Percentiles rank a stretch among this genome's conserved stretches.
Evolutionary conservation across 495 filamentous ascomycete genomes (phyloP).

Genomic region (Tuber melanosporum): DNA sequence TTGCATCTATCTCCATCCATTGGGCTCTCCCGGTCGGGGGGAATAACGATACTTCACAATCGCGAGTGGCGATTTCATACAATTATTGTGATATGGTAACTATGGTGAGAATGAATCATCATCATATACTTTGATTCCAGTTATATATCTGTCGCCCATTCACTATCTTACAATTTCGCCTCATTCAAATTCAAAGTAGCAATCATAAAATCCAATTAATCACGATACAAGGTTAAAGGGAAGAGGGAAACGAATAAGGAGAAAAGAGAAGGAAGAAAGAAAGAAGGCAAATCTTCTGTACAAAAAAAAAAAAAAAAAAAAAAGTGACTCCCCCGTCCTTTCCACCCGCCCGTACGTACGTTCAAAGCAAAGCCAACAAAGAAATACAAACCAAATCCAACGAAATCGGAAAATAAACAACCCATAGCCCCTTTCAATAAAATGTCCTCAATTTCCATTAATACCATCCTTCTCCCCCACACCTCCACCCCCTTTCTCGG

Average conservation of each 20-base stretch:
- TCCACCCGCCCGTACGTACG: not conserved
- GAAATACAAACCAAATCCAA: not conserved
- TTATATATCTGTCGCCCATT: not conserved
- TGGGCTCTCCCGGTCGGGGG: not conserved
- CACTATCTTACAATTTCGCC: not conserved
- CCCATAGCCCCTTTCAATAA: not conserved
- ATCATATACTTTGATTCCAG: not conserved
- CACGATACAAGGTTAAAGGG: not conserved
- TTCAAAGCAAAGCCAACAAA: not conserved
- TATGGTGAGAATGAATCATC: not conserved
- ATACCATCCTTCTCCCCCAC: conserved; percentile 14
- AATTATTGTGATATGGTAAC: not conserved
- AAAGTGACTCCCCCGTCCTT: not conserved
- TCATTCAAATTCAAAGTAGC: not conserved
- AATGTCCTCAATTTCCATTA: not conserved
- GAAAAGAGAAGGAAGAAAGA: not conserved
- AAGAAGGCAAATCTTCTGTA: not conserved
- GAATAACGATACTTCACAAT: not conserved
- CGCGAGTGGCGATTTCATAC: not conserved
- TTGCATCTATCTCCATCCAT: not conserved
- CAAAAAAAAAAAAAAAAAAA: not conserved
- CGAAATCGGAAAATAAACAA: not conserved
- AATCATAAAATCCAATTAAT: not conserved
- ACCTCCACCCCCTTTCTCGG: not conserved
- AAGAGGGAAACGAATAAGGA: not conserved